Evolutionary conservation across 2,329 filamentous ascomycete species (phyloP).

Genomic region (Aspergillus sp.): DNA sequence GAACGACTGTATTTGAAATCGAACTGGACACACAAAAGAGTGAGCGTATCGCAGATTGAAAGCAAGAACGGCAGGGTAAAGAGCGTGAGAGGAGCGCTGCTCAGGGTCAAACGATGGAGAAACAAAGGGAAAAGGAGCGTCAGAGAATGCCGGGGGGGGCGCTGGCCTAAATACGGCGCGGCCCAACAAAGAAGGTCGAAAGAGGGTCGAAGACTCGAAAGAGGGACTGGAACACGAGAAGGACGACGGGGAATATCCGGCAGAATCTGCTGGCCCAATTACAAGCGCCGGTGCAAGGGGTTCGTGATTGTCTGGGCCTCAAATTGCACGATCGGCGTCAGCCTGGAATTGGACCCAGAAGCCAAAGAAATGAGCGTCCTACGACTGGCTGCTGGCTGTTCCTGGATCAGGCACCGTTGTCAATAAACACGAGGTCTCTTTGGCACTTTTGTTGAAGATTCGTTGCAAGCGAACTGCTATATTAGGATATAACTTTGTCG

Average conservation of each 20-base stretch:
- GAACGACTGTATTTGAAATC: conserved; percentile 12
- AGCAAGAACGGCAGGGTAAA: conserved; percentile 17
- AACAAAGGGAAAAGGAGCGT: conserved; percentile 14
- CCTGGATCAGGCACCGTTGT: not conserved
- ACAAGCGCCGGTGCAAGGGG: conserved; percentile 12
- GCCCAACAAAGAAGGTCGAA: conserved; percentile 4
- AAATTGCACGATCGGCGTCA: conserved; percentile 9
- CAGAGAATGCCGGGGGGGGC: conserved; percentile 7
- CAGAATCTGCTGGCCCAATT: conserved; percentile 13
- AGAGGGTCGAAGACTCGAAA: conserved; percentile 6
- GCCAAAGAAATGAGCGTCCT: not conserved
- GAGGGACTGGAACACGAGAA: not conserved
- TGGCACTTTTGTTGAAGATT: too few species aligned
- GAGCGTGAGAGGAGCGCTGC: conserved; percentile 31
- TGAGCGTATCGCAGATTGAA: conserved; percentile 22
- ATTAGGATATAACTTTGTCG: not conserved
- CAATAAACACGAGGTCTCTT: too few species aligned
- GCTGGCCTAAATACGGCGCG: conserved; percentile 13
- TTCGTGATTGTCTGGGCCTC: conserved; percentile 5
- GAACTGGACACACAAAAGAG: conserved; percentile 23
- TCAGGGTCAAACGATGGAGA: conserved; percentile 19
- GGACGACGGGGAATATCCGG: not conserved
- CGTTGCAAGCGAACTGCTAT: not conserved
- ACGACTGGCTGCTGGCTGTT: conserved; percentile 3
- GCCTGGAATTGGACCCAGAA: conserved; percentile 7